phyloP scores from a whole-genome alignment of 1,284 basidiomycete genomes.

The Stereum hirsutum region DNA sequence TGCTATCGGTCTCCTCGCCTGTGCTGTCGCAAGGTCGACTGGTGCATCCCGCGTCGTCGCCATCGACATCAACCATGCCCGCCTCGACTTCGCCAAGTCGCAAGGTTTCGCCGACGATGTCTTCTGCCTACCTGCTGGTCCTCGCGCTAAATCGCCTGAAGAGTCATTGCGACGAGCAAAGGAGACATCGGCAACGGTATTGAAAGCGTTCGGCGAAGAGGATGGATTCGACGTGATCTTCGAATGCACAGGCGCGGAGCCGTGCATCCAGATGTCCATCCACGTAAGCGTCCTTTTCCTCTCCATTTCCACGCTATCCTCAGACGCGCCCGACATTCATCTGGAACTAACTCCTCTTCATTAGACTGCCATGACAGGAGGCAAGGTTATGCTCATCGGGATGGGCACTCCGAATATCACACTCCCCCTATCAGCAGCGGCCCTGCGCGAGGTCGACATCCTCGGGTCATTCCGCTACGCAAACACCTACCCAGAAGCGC shows the following conservation, averaged over 20 bases:
- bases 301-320: no score
- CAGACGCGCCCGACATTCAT: conserved; percentile 10
- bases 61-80: conserved; percentile 77
- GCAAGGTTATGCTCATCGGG: conserved; percentile 87
- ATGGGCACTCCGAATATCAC: conserved; percentile 86
- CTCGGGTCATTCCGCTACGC: conserved; percentile 87
- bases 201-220: conserved; percentile 49
- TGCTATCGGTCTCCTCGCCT: conserved; percentile 86
- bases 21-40: conserved; percentile 63
- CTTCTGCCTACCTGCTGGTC: conserved; percentile 50
- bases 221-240: conserved; percentile 90
- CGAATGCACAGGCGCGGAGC: conserved; percentile 92
- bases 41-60: conserved; percentile 70
- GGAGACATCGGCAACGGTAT: conserved; percentile 41
- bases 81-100: conserved; percentile 67
- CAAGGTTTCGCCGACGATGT: conserved; percentile 74
- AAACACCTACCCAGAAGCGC: conserved; percentile 82
- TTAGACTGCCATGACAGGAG: conserved; percentile 75
- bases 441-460: conserved; percentile 88
- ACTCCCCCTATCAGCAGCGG: conserved; percentile 78
- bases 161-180: conserved; percentile 64
- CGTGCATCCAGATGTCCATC: conserved; percentile 82
- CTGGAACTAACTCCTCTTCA: conserved; percentile 10
- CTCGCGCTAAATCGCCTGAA: conserved; percentile 41
- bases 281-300: conserved; percentile 43